Base-by-base conservation (phyloP, 1,284 basidiomycete species). In the Tylopilus sp. region DNA sequence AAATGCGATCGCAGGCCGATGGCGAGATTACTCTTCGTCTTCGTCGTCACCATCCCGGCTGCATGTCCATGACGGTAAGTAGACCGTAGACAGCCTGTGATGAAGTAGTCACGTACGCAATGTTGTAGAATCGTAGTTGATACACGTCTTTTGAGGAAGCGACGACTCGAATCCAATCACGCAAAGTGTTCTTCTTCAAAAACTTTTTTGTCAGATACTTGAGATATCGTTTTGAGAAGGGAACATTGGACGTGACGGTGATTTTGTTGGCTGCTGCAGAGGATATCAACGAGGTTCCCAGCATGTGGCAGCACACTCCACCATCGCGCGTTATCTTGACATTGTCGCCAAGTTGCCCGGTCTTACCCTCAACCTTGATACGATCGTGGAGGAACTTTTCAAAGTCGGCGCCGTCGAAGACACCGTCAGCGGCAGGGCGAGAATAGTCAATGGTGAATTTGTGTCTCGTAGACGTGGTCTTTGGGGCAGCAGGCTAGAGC, bases 121-220 rank as follows among this genome's bases (percentile, higher is more conserved):
- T 92, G 74, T 94, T 94, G 81, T 92, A 95, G 85, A 94, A 95
- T 59, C 86, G 81, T 56, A 96, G 84, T 66, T 92, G 84, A 73
- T 95, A 96, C 58, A 79, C 81, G 70, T 95, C 92, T 74, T 94
- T 94, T 46, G 85, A 81, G 31, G 90, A 84, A 36, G 92, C 91
- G 59, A 95, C 89, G 57, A 95, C 92, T 52, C 88, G 88, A 67
- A 91, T 87, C 86, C 88, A 91, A 71, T 91, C 89, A 56, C 89
- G 84, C 57, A 92, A 77, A 37, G 78, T 74, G 73, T 89, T 89
- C 78, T 92, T 92, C 77, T 94, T 94, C 73, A 96, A 79, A 79
- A 91, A 94, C 78, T 95, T 95, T 79, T 95, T 95, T 51, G 92
- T 95, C 57, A 95, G 79, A 74, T 95, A 96, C 74, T 94, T 92